Evolutionary conservation across 768 basidiomycete species (phyloP), one percentile per base, ranked within the genome.

Genomic region (Leccinum barrowsii): DNA sequence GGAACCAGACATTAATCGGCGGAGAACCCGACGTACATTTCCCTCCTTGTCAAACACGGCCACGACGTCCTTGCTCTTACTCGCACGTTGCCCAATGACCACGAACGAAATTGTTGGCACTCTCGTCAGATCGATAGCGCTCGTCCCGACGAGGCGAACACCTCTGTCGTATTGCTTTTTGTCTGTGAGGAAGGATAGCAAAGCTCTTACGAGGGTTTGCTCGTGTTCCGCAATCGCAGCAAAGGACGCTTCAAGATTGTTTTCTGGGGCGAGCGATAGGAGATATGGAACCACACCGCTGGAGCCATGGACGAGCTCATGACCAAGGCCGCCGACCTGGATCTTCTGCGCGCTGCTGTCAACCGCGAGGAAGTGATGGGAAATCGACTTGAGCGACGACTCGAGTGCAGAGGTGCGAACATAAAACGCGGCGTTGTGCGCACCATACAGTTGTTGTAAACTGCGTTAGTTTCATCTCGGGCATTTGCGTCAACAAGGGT

Each of bases 51-150:
- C 89, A 63, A 90, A 89, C 17, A 75, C 75, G 22, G 73, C 75
- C 5, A 91, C 89, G 22, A 92, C 73, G 55, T 85, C 84, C 65
- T 74, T 77, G 68, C 89, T 90, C 66, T 76, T 76, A 37, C 87
- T 73, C 8, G 81, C 69, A 22, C 76, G 76, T 52, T 81, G 77
- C 0, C 85, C 86, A 2, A 80, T 76, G 7, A 92, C 85, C 15
- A 91, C 81, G 63, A 92, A 92, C 54, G 81, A 82, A 35, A 92
- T 74, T 0, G 89, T 92, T 3, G 89, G 89, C 0, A 84, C 85
- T 28, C 89, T 75, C 3, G 65, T 67, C 40, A 74, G 48, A 28
- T 75, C 74, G 5, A 71, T 61, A 1, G 71, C 63, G 63, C 84
- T 85, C 12, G 81, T 80, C 5, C 90, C 90, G 7, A 92, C 84